These are phyloP conservation scores for Dictyostelium citrinum DNA, from an alignment of 78 protist genomes.

Conservation along the genomic window DNA sequence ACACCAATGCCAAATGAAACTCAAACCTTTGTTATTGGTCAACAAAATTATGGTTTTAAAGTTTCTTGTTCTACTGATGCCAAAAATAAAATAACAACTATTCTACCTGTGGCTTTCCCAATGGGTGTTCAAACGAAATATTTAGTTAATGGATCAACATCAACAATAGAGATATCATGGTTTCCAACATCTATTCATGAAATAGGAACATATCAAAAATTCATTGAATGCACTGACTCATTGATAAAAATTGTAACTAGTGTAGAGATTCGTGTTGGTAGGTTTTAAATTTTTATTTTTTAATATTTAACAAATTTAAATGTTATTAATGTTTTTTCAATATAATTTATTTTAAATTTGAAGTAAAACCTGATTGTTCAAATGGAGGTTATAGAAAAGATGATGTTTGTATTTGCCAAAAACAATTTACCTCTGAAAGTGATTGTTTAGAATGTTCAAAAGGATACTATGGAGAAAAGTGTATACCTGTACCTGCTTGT, in stretches of 20 bases:
- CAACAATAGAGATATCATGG: background rate
- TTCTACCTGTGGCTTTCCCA: background rate
- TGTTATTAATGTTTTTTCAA: too few species aligned
- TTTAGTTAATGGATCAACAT: background rate
- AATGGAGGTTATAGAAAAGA: background rate
- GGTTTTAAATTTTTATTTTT: background rate
- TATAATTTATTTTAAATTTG: background rate
- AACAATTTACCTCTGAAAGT: background rate
- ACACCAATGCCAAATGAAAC: background rate
- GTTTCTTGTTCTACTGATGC: background rate
- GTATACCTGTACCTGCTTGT: background rate
- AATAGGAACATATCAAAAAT: background rate
- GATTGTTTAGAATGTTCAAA: conserved; percentile 18
- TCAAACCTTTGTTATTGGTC: background rate
- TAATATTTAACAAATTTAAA: too few species aligned
- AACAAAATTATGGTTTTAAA: background rate
- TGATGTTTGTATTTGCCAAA: background rate
- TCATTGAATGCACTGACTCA: background rate
- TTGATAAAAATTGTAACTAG: too few species aligned
- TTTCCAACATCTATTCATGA: background rate
- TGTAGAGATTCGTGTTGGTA: background rate
- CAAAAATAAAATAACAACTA: background rate
- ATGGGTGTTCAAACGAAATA: background rate
- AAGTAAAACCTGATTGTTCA: background rate
- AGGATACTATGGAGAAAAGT: conserved; percentile 15